These are phyloP conservation scores for Plasmodium fragile DNA, from an alignment of 169 alveolate genomes.

Conservation along the genomic window DNA sequence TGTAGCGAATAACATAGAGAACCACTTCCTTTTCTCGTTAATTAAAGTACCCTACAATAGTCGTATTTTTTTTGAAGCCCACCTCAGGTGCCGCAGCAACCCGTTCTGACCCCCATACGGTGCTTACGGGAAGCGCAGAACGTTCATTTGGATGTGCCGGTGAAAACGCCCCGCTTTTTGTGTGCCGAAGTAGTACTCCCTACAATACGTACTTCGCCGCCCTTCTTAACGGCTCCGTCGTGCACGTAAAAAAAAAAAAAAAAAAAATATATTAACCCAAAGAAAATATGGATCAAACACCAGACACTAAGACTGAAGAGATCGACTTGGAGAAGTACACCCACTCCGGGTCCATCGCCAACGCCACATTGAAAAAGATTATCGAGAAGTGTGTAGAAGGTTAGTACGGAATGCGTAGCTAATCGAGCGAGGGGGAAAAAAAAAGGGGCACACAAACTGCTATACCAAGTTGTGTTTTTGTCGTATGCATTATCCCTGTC, in stretches of 20 bases:
- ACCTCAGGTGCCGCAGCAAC: background rate
- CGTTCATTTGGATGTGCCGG: background rate
- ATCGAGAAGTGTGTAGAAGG: constrained; percentile 68
- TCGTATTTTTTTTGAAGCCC: background rate
- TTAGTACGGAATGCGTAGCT: background rate
- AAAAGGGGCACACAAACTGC: background rate
- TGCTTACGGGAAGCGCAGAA: background rate
- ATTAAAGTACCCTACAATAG: background rate
- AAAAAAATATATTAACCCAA: background rate
- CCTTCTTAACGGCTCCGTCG: background rate
- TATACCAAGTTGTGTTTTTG: background rate
- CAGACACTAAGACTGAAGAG: constrained; percentile 47
- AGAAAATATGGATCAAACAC: constrained; percentile 39
- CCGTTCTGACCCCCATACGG: background rate
- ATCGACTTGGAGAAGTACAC: constrained; percentile 62
- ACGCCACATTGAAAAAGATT: constrained; percentile 42
- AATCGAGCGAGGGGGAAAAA: background rate
- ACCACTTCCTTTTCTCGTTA: background rate
- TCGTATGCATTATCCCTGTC: background rate
- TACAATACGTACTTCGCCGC: background rate
- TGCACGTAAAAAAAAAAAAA: background rate
- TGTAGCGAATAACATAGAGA: background rate
- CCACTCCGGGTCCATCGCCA: constrained; percentile 63
- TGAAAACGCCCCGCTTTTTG: background rate
- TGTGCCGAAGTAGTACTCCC: background rate